Base-by-base conservation (phyloP, 768 basidiomycete genomes). In the Kwoniella dejecticola region DNA sequence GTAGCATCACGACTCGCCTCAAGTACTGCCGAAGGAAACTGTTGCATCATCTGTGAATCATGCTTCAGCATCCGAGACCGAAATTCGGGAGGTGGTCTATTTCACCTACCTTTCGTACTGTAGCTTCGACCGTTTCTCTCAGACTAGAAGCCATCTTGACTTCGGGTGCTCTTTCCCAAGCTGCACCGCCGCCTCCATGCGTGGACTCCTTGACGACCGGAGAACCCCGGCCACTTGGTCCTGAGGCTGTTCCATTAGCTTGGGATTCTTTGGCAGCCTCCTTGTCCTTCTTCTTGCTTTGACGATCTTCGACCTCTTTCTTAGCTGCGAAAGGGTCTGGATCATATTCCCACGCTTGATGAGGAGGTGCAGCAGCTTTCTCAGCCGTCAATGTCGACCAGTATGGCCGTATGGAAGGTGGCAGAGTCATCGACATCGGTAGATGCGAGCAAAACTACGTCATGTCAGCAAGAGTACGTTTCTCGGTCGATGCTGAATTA, bases 301-400 rank as follows among this genome's bases (percentile, higher is more conserved):
- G 89, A 33, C 89, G 82, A 44, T 85, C 83, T 13, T 86, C 83
- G 1, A 90, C 88, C 57, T 83, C 82, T 64, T 85, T 85, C 60
- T 83, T 83, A 5, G 90, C 89, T 17, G 84, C 83, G 70, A 93
- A 95, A 1, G 91, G 92, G 81, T 95, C 91, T 5, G 86, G 81
- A n/a, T 85, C 83, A 69, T 89, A 95, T 85, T 90, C 88, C 91
- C 91, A 94, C 52, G 83, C 84, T 73, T 85, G 83, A 75, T 91
- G 89, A 2, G 85, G 83, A 0, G 87, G 86, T 2, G 83, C 82
- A 17, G 77, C 77, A 66, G 87, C 88, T 67, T 91, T 90, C 71
- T 91, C 88, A 8, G 71, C 64, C 7, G 85, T 85, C 1, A 96
- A 80, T 67, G 86, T 82, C 52, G 84, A 84, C 93, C 93, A 96